Evolutionary conservation across 352 stramenopile genomes (phyloP).

Genomic region (Phytophthora pinifolia): DNA sequence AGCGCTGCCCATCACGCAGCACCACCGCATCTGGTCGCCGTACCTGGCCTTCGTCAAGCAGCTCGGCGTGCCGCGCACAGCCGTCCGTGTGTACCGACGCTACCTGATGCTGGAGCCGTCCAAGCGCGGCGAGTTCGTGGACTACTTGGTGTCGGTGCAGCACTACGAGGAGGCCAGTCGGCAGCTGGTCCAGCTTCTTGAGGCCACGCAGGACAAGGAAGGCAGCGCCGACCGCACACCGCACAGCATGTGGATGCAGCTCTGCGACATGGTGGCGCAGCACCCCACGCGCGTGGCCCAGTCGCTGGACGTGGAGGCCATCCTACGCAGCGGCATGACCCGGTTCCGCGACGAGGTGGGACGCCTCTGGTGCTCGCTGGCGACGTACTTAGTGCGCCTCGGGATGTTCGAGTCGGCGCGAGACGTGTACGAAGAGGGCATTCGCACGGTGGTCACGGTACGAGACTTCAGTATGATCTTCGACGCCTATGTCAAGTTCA

Average conservation of each 20-base stretch:
- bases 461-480: slow-evolving; percentile 99
- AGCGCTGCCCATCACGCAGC: slow-evolving; percentile 97
- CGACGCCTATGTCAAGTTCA: slow-evolving; percentile 98
- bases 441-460: slow-evolving; percentile 70
- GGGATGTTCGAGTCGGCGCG: slow-evolving; percentile 97
- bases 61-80: slow-evolving; percentile 72
- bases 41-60: slow-evolving; percentile 92
- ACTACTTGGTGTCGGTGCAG: slow-evolving; percentile 71
- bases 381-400: slow-evolving; percentile 97
- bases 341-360: slow-evolving; percentile 97
- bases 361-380: slow-evolving; percentile 96
- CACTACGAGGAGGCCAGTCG: slow-evolving; percentile 82
- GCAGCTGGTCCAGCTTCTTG: slow-evolving; percentile 81
- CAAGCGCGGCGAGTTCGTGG: slow-evolving; percentile 71
- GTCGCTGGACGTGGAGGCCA: slow-evolving; percentile 93
- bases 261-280: slow-evolving; percentile 95
- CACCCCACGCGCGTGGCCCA: slow-evolving; percentile 91
- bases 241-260: slow-evolving; percentile 97
- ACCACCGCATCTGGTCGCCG: slow-evolving; percentile 95
- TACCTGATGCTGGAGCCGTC: slow-evolving; percentile 87
- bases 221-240: slow-evolving; percentile 54
- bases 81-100: slow-evolving; percentile 83
- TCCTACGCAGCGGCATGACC: slow-evolving; percentile 93
- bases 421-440: slow-evolving; percentile 95
- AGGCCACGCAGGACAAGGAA: slow-evolving; percentile 52